Evolutionary conservation across 2,329 filamentous ascomycete species (phyloP).

Genomic region (Curvularia sp.): DNA sequence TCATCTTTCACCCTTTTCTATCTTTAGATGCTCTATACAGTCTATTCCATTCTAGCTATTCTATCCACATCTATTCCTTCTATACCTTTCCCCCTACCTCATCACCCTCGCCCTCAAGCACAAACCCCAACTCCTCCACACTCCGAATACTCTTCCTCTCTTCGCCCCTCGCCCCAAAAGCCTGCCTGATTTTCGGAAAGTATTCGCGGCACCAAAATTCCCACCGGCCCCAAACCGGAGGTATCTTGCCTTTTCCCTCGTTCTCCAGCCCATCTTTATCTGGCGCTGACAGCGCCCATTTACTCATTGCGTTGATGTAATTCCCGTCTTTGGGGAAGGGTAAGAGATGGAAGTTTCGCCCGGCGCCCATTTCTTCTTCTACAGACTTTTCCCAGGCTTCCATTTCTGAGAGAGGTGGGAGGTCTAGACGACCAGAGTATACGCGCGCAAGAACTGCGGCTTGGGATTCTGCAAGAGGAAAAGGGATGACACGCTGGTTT

Average conservation of each 20-base stretch:
- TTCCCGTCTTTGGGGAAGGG: conserved; percentile 68
- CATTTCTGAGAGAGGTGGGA: conserved; percentile 73
- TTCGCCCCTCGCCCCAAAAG: conserved; percentile 71
- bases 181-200: conserved; percentile 72
- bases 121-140: conserved; percentile 75
- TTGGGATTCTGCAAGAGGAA: conserved; percentile 80
- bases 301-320: conserved; percentile 73
- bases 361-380: conserved; percentile 54
- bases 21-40: not conserved
- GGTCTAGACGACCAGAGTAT: conserved; percentile 72
- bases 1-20: not conserved
- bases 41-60: not conserved
- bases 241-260: conserved; percentile 65
- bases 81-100: conserved; percentile 1
- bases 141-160: conserved; percentile 63
- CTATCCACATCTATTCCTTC: not conserved
- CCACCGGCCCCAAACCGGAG: conserved; percentile 74
- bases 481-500: conserved; percentile 86
- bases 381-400: conserved; percentile 66
- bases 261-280: conserved; percentile 51
- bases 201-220: conserved; percentile 74
- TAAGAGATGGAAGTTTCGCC: conserved; percentile 62
- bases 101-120: conserved; percentile 54
- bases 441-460: conserved; percentile 77
- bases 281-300: conserved; percentile 62